phyloP scores from a whole-genome alignment of 2,329 filamentous ascomycete genomes.

The Trichoderma breve region DNA sequence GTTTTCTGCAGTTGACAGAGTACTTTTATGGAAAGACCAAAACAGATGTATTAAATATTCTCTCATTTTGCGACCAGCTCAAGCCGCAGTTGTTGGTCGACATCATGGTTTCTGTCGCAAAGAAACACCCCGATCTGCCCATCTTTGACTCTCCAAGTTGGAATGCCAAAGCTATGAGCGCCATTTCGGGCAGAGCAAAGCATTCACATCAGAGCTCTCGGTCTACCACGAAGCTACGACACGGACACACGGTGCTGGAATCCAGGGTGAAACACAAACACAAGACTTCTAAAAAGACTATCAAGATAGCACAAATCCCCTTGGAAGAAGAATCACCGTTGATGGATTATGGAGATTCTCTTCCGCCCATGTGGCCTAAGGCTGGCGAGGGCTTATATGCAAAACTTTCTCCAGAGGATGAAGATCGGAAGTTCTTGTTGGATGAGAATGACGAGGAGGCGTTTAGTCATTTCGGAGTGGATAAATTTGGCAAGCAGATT shows the following conservation, averaged over 20 bases:
- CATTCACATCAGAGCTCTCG: conserved; percentile 17
- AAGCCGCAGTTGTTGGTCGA: conserved; percentile 42
- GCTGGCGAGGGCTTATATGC: conserved; percentile 42
- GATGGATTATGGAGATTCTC: conserved; percentile 33
- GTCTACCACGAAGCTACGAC: conserved; percentile 25
- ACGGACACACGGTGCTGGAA: conserved; percentile 31
- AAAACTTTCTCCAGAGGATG: conserved; percentile 37
- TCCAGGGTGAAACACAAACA: conserved; percentile 32
- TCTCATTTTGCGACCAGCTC: conserved; percentile 43
- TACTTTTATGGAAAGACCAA: conserved; percentile 41
- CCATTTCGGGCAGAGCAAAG: background rate
- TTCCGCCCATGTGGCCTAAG: conserved; percentile 42
- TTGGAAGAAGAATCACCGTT: conserved; percentile 30
- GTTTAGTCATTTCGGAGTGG: conserved; percentile 45
- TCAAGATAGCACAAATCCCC: conserved; percentile 31
- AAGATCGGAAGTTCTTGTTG: conserved; percentile 37
- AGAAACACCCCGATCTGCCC: conserved; percentile 42
- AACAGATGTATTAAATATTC: conserved; percentile 40
- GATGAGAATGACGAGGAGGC: conserved; percentile 44
- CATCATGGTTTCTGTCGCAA: conserved; percentile 43
- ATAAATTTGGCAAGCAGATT: conserved; percentile 38
- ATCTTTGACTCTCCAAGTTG: conserved; percentile 44
- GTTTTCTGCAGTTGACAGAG: conserved; percentile 33
- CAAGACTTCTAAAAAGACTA: conserved; percentile 35
- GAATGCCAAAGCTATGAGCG: conserved; percentile 28